Conservation (phyloP, 208 protist genomes). For the Wallacemonas rigidus region DNA sequence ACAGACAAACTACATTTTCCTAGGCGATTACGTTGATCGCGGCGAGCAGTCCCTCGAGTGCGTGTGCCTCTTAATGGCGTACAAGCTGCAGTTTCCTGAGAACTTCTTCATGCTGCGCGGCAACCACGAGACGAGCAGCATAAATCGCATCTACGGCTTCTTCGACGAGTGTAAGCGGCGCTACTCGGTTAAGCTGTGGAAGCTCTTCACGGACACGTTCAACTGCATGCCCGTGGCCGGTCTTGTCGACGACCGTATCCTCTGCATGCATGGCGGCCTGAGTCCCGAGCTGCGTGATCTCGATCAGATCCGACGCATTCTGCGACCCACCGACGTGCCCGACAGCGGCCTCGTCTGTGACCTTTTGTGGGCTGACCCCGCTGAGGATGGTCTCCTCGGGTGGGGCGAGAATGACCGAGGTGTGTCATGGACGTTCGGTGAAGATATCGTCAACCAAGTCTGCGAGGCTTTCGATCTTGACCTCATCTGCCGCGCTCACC, state of each 20-base stretch:
- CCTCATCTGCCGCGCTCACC: conserved; percentile 97
- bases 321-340: conserved; percentile 98
- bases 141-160: conserved; percentile 99
- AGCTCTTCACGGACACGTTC: conserved; percentile 99
- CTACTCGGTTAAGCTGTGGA: conserved; percentile 99
- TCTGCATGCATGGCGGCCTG: conserved; percentile 99
- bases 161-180: conserved; percentile 99
- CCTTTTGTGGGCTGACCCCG: conserved; percentile 99
- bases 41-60: conserved; percentile 99
- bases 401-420: conserved; percentile 94
- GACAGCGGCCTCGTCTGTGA: conserved; percentile 99
- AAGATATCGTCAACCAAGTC: conserved; percentile 94
- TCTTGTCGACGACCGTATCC: conserved; percentile 99
- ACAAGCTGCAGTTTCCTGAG: conserved; percentile 99
- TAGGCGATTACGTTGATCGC: conserved; percentile 99
- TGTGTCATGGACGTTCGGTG: conserved; percentile 91
- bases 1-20: conserved; percentile 99
- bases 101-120: conserved; percentile 99
- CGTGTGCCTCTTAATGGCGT: conserved; percentile 97
- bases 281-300: conserved; percentile 96
- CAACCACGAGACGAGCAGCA: conserved; percentile 99
- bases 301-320: conserved; percentile 96
- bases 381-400: conserved; percentile 89
- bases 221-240: conserved; percentile 99
- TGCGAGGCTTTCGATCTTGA: conserved; percentile 96